These are phyloP conservation scores for Persicaria maculosa DNA, from an alignment of 148 eudicot genomes.

Conservation along the genomic window DNA sequence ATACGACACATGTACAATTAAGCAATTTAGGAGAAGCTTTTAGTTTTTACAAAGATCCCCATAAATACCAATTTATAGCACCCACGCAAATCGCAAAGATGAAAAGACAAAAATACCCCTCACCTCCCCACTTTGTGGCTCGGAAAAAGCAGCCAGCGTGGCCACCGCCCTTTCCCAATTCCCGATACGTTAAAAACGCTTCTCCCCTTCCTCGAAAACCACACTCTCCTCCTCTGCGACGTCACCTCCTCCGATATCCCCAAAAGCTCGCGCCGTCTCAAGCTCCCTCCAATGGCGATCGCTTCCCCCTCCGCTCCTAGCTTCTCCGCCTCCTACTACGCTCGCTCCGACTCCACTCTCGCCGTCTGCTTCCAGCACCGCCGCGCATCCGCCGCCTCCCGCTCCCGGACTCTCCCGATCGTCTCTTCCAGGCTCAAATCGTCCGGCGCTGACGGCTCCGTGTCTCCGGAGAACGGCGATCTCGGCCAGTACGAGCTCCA, in stretches of 20 bases:
- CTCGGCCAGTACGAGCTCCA: constrained; percentile 23
- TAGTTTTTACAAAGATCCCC: neutral
- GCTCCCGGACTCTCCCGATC: neutral
- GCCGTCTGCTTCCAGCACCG: constrained; percentile 1
- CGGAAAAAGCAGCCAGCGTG: neutral
- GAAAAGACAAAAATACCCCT: neutral
- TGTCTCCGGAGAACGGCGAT: constrained; percentile 19
- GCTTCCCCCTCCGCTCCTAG: constrained; percentile 31
- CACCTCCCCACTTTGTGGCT: neutral
- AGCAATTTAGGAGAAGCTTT: too few relatives aligned
- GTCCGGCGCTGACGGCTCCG: constrained; percentile 16
- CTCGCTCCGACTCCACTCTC: constrained; percentile 9
- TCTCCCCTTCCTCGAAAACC: neutral
- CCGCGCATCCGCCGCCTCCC: neutral
- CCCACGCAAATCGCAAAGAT: neutral
- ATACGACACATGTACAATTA: too few relatives aligned
- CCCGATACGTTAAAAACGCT: neutral
- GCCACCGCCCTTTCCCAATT: neutral
- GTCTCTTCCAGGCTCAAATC: constrained; percentile 20
- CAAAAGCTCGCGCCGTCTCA: neutral
- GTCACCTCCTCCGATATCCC: neutral
- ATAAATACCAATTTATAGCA: neutral
- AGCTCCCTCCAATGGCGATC: constrained; percentile 27
- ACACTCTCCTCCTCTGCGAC: neutral
- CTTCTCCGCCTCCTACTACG: constrained; percentile 22